Evolutionary conservation across 495 filamentous ascomycete species (phyloP).

Genomic region (Talaromyces thailandensis): DNA sequence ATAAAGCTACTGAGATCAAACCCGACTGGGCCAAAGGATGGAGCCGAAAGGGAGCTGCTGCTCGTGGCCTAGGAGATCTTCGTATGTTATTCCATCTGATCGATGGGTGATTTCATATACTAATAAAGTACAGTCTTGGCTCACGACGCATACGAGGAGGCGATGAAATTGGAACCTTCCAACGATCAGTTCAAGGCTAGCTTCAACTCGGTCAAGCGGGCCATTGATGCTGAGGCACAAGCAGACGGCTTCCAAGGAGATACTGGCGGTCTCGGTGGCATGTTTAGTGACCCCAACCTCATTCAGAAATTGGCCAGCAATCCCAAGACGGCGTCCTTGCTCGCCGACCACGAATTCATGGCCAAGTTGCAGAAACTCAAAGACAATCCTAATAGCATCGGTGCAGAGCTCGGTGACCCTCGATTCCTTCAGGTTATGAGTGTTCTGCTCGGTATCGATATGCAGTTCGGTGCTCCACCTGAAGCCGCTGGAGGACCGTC

Average conservation of each 20-base stretch:
- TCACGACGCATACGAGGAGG: conserved; percentile 82
- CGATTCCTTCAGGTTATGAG: conserved; percentile 91
- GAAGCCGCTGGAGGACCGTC: conserved; percentile 33
- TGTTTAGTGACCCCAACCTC: conserved; percentile 89
- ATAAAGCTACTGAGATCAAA: conserved; percentile 87
- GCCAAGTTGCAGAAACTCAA: conserved; percentile 71
- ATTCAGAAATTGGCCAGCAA: conserved; percentile 85
- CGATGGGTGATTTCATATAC: conserved; percentile 6
- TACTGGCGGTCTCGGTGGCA: conserved; percentile 67
- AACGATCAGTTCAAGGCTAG: conserved; percentile 92
- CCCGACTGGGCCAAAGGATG: conserved; percentile 97
- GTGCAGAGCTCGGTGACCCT: conserved; percentile 76
- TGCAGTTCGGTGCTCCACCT: conserved; percentile 63
- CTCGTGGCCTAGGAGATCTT: conserved; percentile 79
- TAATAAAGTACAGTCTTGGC: conserved; percentile 49
- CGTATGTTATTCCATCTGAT: conserved; percentile 29
- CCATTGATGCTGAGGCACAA: conserved; percentile 72
- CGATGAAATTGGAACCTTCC: conserved; percentile 78
- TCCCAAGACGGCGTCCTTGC: conserved; percentile 79
- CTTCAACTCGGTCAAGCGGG: conserved; percentile 69
- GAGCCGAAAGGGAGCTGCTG: conserved; percentile 82
- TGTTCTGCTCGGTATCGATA: conserved; percentile 87
- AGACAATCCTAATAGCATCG: conserved; percentile 70
- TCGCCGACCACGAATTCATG: conserved; percentile 88
- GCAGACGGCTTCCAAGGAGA: conserved; percentile 59